Base-by-base conservation (phyloP, 768 basidiomycete genomes). In the Phaffia australis region DNA sequence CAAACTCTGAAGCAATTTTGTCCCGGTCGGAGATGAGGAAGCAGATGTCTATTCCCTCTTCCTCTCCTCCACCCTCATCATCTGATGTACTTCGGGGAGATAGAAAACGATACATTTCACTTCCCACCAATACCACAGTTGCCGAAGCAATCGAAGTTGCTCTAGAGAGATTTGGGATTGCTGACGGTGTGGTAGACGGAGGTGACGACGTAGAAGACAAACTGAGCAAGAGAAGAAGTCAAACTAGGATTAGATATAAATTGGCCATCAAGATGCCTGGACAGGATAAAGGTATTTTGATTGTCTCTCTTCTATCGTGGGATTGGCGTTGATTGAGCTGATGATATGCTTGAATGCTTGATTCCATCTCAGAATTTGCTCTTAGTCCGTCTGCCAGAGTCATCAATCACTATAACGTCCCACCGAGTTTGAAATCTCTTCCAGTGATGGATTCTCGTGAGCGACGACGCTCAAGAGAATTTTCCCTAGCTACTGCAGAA, bases 131-230 rank as follows among this genome's bases (percentile, higher is more conserved):
- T 72, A 85, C 88, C 47, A 98, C 90, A 0, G 95, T 97, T 3
- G 89, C 92, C 0, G 95, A 99, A 76, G 92, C 93, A 18, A 90
- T 95, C 49, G 95, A 99, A 75, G 80, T 88, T 48, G 88, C 87
- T 6, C 74, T 99, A 69, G 95, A 97, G 73, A 79, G 91, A 66
- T 97, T 98, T 73, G 95, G 95, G 2, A 95, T 99, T 64, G 79
- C 83, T 47, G 94, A 95, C 49, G 95, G 93, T n/a, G 91, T 99
- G 1, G 94, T 98, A 2, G 93, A 97, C 75, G 95, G 95, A 1
- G 95, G 95, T 1, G 95, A 99, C 75, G 94, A 97, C 73, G 83
- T 99, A 0, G 95, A 99, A 76, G 94, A 97, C 74, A 92, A 94
- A 74, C 79, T 85, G 46, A 80, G 83, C 8, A 90, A 91, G 77